Evolutionary conservation across 192 early-diverging fungal genomes (phyloP), one percentile per base, ranked within the genome.

Genomic region (Thamnidium elegans): DNA sequence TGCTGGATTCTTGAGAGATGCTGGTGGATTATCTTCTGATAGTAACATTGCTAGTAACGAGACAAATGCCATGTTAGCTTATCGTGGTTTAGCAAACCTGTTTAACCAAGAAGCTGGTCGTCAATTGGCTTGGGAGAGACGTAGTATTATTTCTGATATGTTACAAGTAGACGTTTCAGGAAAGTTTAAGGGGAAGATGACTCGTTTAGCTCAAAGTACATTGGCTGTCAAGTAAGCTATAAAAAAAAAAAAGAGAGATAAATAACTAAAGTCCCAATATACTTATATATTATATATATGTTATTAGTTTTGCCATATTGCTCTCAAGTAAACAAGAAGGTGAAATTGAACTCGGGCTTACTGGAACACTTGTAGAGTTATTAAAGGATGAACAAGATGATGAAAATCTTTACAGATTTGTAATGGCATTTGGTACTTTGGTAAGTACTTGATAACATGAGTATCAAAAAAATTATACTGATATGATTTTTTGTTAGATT

Each of bases 51-150:
- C 58, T 55, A 1, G 67, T 71, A 43, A 39, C 8, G 87, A 93
- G 50, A 86, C 89, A 31, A 93, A 92, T 61, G 70, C 84, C 23
- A 94, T 94, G 92, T 74, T 96, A 79, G 79, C 81, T 7, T 62
- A 87, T 10, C 87, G 94, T 36, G 77, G 79, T 3, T 63, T 92
- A 8, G 80, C 81, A 50, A 96, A 96, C 62, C 69, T 84, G n/a
- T 92, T 90, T 62, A 82, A 80, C 31, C 81, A 77, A 2, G 62
- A 67, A 0, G 66, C 70, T 30, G 89, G 88, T 3, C 43, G 62
- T 3, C 62, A 80, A n/a, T 63, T 68, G 4, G 63, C 65, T 20
- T 71, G 74, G 50, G 43, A 50, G 2, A 55, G 70, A 2, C 72
- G 70, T 19, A 43, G 20, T 17, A 53, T 60, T 3, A 54, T 75